These are phyloP conservation scores for Ophiosphaerella narmari DNA, from an alignment of 2,329 filamentous ascomycete genomes.

Conservation along the genomic window DNA sequence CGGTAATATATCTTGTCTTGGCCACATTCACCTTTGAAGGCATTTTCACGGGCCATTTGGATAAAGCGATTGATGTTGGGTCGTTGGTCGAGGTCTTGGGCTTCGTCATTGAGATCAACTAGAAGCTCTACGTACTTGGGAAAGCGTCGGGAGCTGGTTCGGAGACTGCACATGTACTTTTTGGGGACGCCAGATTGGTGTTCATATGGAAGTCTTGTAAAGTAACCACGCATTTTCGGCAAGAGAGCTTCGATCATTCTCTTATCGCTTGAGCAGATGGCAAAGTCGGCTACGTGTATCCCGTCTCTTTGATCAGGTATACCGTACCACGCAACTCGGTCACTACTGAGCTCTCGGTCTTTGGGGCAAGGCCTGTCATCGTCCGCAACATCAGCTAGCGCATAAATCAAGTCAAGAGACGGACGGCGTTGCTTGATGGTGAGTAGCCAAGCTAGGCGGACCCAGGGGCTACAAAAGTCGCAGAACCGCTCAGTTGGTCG, in stretches of 20 bases:
- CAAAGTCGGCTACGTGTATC: constrained; percentile 70
- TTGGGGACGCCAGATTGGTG: constrained; percentile 46
- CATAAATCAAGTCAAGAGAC: constrained; percentile 71
- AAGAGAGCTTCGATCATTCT: constrained; percentile 74
- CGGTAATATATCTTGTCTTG: constrained; percentile 66
- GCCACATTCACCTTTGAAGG: constrained; percentile 61
- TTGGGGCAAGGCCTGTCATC: constrained; percentile 64
- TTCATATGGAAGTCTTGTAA: constrained; percentile 50
- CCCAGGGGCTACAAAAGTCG: constrained; percentile 82
- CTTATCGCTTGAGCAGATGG: constrained; percentile 75
- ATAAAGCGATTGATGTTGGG: constrained; percentile 66
- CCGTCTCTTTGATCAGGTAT: constrained; percentile 70
- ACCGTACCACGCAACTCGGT: constrained; percentile 71
- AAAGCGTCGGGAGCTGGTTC: constrained; percentile 63
- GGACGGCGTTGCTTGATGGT: constrained; percentile 71
- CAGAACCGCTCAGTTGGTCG: constrained; percentile 67
- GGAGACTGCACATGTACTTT: constrained; percentile 69
- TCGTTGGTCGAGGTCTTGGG: constrained; percentile 37
- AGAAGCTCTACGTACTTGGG: constrained; percentile 61
- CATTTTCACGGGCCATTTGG: constrained; percentile 60
- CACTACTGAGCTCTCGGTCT: constrained; percentile 53
- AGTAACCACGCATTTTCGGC: constrained; percentile 71
- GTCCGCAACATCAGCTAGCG: constrained; percentile 67
- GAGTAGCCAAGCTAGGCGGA: constrained; percentile 81
- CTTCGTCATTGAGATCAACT: constrained; percentile 57